Evolutionary conservation across 768 basidiomycete genomes (phyloP), one percentile per base, ranked within the genome.

Genomic region (Xerocomellus amylosporus): DNA sequence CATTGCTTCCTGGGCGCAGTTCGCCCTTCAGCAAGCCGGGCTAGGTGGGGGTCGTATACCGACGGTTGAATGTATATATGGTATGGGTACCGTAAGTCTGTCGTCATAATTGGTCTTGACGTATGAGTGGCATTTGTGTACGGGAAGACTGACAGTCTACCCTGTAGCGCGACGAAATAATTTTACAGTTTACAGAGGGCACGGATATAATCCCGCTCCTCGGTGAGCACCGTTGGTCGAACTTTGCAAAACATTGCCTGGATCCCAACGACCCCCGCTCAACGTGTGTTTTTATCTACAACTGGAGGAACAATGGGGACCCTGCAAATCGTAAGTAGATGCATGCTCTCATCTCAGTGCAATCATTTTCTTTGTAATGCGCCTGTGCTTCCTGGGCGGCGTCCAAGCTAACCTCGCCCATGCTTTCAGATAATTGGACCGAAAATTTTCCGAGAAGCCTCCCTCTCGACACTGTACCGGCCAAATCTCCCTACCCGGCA

Each of bases 1-100:
- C 13, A 5, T 71, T 1, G 63, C 60, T n/a, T 47, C 66, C 7
- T 71, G 69, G 69, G 58, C 60, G 8, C 56, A 55, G 15, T 22
- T 64, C 15, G 49, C 64, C 14, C 68, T 70, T 19, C 56, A 56
- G 28, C 53, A 67, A 42, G 48, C 65, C 0, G 65, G 65, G 13
- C 46, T 56, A 0, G 44, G 47, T 26, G 58, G 55, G 1, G 60
- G 55, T 5, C 31, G 49, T 31, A 9, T 55, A 17, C 56, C 68
- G 2, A 36, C 22, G 4, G 51, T 66, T 1, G 65, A 71, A 33
- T 68, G 56, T 14, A 52, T 70, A 6, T 70, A 66, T 43, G 30
- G 48, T 2, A 66, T 70, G 64, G 62, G 64, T n/a, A 71, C 68
- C 0, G 70, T 70, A 24, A 68, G 70, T 70, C 6, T 15, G n/a